phyloP scores from a whole-genome alignment of 768 basidiomycete species.

The Porphyrellus cyaneotinctus region DNA sequence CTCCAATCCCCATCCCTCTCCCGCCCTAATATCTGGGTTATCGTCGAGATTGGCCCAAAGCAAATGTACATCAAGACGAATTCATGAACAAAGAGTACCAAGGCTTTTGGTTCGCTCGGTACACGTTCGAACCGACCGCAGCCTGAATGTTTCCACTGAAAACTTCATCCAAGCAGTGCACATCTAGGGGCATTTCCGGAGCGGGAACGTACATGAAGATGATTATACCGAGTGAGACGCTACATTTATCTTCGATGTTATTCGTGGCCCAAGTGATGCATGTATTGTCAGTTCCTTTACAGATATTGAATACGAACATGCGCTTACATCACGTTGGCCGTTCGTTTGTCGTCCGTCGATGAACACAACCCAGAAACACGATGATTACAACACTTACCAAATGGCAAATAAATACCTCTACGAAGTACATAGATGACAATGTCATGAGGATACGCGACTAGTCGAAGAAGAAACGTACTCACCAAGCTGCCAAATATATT shows the following conservation, averaged over 20 bases:
- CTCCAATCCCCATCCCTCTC: conserved; percentile 52
- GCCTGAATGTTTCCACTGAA: conserved; percentile 71
- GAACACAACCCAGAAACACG: not conserved
- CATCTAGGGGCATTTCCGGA: not conserved
- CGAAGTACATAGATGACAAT: not conserved
- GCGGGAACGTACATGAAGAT: conserved; percentile 50
- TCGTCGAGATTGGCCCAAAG: conserved; percentile 52
- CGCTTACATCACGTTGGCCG: conserved; percentile 58
- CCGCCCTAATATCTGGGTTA: conserved; percentile 41
- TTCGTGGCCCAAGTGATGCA: conserved; percentile 55
- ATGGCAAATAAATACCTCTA: conserved; percentile 72
- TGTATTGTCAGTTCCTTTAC: conserved; percentile 1
- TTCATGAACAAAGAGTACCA: conserved; percentile 62
- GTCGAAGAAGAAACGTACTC: conserved; percentile 17
- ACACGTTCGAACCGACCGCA: conserved; percentile 76
- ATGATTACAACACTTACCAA: conserved; percentile 44
- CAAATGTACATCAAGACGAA: conserved; percentile 71
- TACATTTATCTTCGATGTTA: conserved; percentile 76
- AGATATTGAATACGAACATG: not conserved
- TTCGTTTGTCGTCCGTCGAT: not conserved
- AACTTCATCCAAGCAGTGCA: not conserved
- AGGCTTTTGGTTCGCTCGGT: conserved; percentile 60
- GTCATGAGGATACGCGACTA: not conserved
- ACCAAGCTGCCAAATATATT: conserved; percentile 68
- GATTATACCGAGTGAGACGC: conserved; percentile 65